A percentile compares a stretch with the other conserved stretches of the same genome.
Conservation (phyloP, 345 rosid species). For the Erodium maritimum region DNA sequence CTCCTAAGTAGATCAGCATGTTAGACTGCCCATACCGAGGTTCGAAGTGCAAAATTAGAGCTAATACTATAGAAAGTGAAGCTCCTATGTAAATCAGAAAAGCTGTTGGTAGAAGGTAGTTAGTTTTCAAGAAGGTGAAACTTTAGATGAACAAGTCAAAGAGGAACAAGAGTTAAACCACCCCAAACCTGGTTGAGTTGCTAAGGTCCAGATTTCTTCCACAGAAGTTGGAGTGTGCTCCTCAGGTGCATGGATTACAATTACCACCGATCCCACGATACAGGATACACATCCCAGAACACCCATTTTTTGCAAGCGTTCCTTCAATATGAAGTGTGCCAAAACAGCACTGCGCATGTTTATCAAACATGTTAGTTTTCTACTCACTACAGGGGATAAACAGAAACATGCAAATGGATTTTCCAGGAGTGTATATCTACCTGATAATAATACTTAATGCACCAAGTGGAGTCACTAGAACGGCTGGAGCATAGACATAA, state of each 20-base stretch:
- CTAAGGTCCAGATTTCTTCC: constrained; percentile 68
- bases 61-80: constrained; percentile 51
- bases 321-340: constrained; percentile 81
- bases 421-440: constrained; percentile 18
- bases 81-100: constrained; percentile 63
- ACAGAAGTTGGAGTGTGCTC: constrained; percentile 74
- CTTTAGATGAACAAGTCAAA: constrained; percentile 2
- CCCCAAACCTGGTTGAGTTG: constrained; percentile 63
- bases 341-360: constrained; percentile 49
- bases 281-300: constrained; percentile 77
- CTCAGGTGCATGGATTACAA: constrained; percentile 81
- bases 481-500: constrained; percentile 89
- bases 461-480: constrained; percentile 85
- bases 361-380: constrained; percentile 9
- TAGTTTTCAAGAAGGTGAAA: constrained; percentile 4
- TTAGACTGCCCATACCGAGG: constrained; percentile 77
- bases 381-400: not conserved
- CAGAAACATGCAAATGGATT: not conserved
- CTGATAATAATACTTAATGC: constrained; percentile 84
- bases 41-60: constrained; percentile 74
- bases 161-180: not conserved
- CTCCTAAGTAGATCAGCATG: constrained; percentile 71
- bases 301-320: constrained; percentile 64
- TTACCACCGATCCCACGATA: constrained; percentile 77
- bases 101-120: constrained; percentile 33